Base-by-base conservation (phyloP, 305 asterid genomes). In the Solanum hybrid region DNA sequence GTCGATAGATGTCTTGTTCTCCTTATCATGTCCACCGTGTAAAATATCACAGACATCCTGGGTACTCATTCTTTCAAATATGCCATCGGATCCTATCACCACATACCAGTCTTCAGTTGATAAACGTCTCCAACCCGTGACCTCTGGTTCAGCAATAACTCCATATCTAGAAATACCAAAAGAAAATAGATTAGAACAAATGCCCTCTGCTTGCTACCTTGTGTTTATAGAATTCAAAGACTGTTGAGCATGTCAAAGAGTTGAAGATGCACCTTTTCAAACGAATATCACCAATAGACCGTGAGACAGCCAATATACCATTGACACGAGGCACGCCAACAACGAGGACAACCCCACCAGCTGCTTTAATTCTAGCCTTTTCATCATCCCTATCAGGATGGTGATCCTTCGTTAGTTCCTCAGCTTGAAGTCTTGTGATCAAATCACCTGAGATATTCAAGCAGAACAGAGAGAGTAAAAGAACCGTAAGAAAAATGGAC, bases 311-410 rank as follows among this genome's bases (percentile, higher is more conserved):
- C 92, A 96, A 91, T 19, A 94, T 89, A 17, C 98, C 97, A 85
- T 95, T 95, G 89, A 95, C 98, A 60, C 98, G 96, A 29, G 97
- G 96, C 66, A 95, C 90, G 0, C 93, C 95, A 86, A 89, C 35
- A 13, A 77, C 60, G 15, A 88, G 90, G 45, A 96, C 92, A 85
- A 87, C 89, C 77, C 98, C 99, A 19, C 98, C 99, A 14, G 96
- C 92, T 88, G 95, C 94, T 92, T 93, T 92, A 34, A 96, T 95
- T 77, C 98, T 92, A 78, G 93, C 94, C 90, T 91, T 95, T 93
- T 97, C 99, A 84, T 96, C 98, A 88, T 93, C 95, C 93, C 97
- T 94, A 92, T 95, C 95, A 2, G 98, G 98, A 91, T 94, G 96
- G 88, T 97, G 99, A 93, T 96, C 98, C 69, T 89, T 92, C 14